phyloP scores from a whole-genome alignment of 1,139 yeast species.

The Candida buenavistaensis region DNA sequence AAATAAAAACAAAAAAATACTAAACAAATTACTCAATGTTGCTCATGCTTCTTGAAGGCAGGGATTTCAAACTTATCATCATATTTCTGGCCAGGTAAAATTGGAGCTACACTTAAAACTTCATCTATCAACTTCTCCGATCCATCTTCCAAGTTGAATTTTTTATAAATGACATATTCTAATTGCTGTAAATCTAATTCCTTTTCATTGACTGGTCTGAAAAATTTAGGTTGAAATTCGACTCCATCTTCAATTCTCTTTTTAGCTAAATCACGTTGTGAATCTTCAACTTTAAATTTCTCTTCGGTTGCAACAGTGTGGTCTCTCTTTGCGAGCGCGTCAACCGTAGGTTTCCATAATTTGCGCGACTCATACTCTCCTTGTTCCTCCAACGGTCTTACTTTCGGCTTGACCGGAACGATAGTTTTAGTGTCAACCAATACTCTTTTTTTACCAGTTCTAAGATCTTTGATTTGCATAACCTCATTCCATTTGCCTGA shows the following conservation, averaged over 20 bases:
- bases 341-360: conserved; percentile 79
- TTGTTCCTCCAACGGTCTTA: conserved; percentile 78
- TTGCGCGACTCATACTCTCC: conserved; percentile 77
- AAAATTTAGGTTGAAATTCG: conserved; percentile 78
- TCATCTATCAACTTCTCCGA: conserved; percentile 54
- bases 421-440: conserved; percentile 67
- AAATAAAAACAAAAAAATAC: background rate
- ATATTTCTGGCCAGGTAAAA: conserved; percentile 74
- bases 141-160: conserved; percentile 37
- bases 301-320: conserved; percentile 86
- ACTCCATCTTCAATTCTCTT: conserved; percentile 75
- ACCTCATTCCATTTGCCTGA: conserved; percentile 93
- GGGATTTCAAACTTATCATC: conserved; percentile 67
- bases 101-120: conserved; percentile 65
- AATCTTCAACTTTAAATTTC: conserved; percentile 80
- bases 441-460: conserved; percentile 47
- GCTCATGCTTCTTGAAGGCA: conserved; percentile 50
- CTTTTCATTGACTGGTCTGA: conserved; percentile 39
- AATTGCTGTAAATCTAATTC: conserved; percentile 34
- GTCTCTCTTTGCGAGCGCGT: conserved; percentile 72
- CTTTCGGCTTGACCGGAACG: conserved; percentile 57
- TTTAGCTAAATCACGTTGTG: conserved; percentile 73
- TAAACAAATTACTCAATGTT: background rate
- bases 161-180: conserved; percentile 66
- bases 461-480: conserved; percentile 64